phyloP scores from a whole-genome alignment of 495 filamentous ascomycete species.

The Lepidopterella palustris region DNA sequence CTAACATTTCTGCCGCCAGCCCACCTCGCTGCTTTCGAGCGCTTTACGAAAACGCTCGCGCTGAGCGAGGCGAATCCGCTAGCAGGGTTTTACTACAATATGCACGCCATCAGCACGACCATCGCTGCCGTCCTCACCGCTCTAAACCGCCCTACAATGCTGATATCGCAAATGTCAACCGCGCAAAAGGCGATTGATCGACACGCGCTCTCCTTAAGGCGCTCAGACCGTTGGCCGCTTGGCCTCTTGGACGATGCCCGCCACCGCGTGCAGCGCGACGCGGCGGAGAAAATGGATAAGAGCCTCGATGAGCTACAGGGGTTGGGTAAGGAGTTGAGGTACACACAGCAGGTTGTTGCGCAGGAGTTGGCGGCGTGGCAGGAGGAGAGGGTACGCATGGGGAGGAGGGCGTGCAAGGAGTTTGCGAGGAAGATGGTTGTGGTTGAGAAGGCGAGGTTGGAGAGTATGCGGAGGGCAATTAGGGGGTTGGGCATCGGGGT shows the following conservation, averaged over 20 bases:
- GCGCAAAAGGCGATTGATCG: slow-evolving; percentile 64
- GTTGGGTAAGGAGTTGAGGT: slow-evolving; percentile 71
- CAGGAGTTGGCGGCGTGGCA: slow-evolving; percentile 90
- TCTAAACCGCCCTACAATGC: slow-evolving; percentile 69
- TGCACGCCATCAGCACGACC: slow-evolving; percentile 70
- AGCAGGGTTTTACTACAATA: slow-evolving; percentile 61
- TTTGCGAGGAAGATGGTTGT: slow-evolving; percentile 74
- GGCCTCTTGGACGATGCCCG: slow-evolving; percentile 85
- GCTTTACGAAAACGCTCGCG: slow-evolving; percentile 60
- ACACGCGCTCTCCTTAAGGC: slow-evolving; percentile 62
- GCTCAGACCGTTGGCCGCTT: slow-evolving; percentile 70
- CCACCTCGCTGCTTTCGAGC: slow-evolving; percentile 63
- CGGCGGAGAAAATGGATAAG: slow-evolving; percentile 63
- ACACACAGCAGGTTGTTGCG: slow-evolving; percentile 90
- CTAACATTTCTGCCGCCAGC: slow-evolving; percentile 59
- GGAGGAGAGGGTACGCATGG: slow-evolving; percentile 73
- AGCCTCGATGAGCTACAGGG: slow-evolving; percentile 57
- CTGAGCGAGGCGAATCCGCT: slow-evolving; percentile 70
- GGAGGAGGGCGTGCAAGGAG: slow-evolving; percentile 62
- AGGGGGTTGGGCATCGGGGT: slow-evolving; percentile 39
- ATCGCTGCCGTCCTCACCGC: slow-evolving; percentile 72
- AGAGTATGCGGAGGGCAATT: slow-evolving; percentile 71
- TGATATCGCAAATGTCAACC: slow-evolving; percentile 62
- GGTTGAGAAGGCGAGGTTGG: slow-evolving; percentile 68
- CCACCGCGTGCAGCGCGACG: slow-evolving; percentile 70